These are phyloP conservation scores for Melanopsichium pennsylvanicum DNA, from an alignment of 1,284 basidiomycete species.

Conservation along the genomic window DNA sequence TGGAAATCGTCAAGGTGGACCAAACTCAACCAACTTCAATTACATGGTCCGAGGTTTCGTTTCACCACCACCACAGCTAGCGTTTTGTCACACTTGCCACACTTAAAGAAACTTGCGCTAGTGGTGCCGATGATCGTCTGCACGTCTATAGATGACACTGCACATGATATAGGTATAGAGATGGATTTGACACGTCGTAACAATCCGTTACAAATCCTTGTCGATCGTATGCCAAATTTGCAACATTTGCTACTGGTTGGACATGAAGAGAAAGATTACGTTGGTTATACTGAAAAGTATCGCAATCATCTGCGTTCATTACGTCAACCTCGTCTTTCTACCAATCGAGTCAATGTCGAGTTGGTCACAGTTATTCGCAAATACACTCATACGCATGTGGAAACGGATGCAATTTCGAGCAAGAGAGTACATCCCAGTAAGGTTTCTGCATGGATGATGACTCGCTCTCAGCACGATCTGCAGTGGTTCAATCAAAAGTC, in stretches of 20 bases:
- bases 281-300: conserved; percentile 14
- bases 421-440: conserved; percentile 33
- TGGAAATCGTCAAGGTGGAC: conserved; percentile 19
- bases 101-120: conserved; percentile 13
- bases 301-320: conserved; percentile 10
- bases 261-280: conserved; percentile 27
- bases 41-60: conserved; percentile 31
- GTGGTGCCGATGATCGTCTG: conserved; percentile 30
- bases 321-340: background rate
- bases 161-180: background rate
- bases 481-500: conserved; percentile 15
- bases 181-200: conserved; percentile 9
- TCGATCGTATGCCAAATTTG: conserved; percentile 9
- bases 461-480: conserved; percentile 3
- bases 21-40: conserved; percentile 12
- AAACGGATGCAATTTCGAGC: background rate
- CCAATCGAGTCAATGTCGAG: background rate
- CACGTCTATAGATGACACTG: background rate
- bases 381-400: background rate
- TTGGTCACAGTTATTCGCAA: conserved; percentile 12
- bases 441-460: conserved; percentile 40
- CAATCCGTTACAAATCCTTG: conserved; percentile 29
- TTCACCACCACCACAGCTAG: conserved; percentile 5
- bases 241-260: conserved; percentile 25
- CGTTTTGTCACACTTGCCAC: conserved; percentile 4